These are phyloP conservation scores for Cylindrotheca closterium DNA, from an alignment of 108 stramenopile species.

Conservation along the genomic window DNA sequence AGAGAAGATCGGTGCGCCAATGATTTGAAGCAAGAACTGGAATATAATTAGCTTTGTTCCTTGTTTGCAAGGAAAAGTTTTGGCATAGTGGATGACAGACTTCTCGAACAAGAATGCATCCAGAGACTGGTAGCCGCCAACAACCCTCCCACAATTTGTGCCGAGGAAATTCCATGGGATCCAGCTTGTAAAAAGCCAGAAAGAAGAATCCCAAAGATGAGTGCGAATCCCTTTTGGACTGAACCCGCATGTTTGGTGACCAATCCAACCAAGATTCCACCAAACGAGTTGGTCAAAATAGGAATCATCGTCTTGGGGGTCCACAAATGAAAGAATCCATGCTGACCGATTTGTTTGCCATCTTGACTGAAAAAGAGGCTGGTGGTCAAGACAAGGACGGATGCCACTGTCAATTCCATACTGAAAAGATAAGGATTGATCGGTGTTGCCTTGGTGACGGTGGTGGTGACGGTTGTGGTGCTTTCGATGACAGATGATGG, in stretches of 20 bases:
- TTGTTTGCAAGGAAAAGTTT: no score
- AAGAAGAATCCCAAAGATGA: constrained; percentile 86
- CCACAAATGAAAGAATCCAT: constrained; percentile 85
- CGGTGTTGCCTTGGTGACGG: not conserved
- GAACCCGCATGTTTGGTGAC: constrained; percentile 92
- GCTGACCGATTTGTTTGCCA: constrained; percentile 49
- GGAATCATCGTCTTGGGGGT: constrained; percentile 71
- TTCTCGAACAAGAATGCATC: no score
- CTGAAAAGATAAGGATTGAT: constrained; percentile 84
- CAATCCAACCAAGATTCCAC: constrained; percentile 92
- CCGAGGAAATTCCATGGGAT: constrained; percentile 41
- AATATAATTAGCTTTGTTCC: no score
- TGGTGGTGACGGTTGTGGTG: not conserved
- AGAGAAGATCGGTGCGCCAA: no score
- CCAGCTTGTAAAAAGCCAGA: constrained; percentile 66
- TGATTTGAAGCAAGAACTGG: no score
- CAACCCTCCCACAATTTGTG: constrained; percentile 56
- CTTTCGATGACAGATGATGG: not conserved
- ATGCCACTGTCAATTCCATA: constrained; percentile 83
- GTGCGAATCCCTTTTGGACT: constrained; percentile 88
- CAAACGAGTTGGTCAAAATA: constrained; percentile 82
- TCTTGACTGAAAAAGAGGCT: constrained; percentile 66
- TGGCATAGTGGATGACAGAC: no score
- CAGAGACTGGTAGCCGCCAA: constrained; percentile 75
- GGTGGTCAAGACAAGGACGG: constrained; percentile 39